Evolutionary conservation across 2,329 filamentous ascomycete species (phyloP), one percentile per base, ranked within the genome.

Genomic region (Neopestalotiopsis sp.): DNA sequence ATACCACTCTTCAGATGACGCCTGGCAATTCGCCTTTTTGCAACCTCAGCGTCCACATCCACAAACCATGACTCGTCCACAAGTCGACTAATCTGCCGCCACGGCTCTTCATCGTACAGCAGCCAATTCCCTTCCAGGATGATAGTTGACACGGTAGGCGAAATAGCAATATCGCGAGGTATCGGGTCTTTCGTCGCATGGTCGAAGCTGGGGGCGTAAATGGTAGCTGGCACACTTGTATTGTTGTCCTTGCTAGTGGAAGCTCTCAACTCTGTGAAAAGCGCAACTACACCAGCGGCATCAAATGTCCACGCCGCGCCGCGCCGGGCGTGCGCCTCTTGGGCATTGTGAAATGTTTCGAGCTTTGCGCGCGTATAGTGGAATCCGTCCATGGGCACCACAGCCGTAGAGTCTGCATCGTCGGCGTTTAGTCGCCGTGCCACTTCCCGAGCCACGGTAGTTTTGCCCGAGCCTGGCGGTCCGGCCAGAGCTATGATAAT

Each of bases 361-460:
- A 79, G 70, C 0, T 62, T 67, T 4, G 72, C 73, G 57, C 74
- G 73, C 12, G 75, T 69, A 53, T 77, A 70, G 59, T 79, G 78
- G 64, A 78, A 79, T 10, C 77, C 78, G 68, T 79, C 49, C 56
- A 65, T 58, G 34, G 66, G 66, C 28, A 62, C 38, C 24, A 64
- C 65, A 4, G 28, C 42, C 40, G 24, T 42, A 14, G 13, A 53
- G 38, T 5, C 45, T 64, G 1, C 20, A 3, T 10, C 38, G 24
- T 4, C 14, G 34, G 34, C 34, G 10, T 38, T 53, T 14, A 66
- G 45, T n/a, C 38, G 20, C 17, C 13, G 20, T 70, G 90, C 88
- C 71, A 90, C 89, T 61, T 83, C 86, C 77, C 90, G 91, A 0
- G 91, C 91, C 53, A 94, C 87, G 74, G 94, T 94, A 1, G 90